phyloP scores from a whole-genome alignment of 148 eudicot genomes.

The Spergularia bocconei region DNA sequence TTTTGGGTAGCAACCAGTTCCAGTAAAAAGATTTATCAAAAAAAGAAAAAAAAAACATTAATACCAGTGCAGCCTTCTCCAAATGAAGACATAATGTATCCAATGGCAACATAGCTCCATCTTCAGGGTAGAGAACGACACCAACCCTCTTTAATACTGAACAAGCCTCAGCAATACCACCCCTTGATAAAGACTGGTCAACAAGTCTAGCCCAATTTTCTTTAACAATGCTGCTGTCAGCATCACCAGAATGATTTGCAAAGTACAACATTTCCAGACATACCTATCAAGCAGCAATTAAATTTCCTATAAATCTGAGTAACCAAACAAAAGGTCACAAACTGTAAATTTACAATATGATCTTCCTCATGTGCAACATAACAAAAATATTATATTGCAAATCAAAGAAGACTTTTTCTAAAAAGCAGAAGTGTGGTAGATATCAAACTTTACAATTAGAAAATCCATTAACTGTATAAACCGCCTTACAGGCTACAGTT shows the following conservation, averaged over 20 bases:
- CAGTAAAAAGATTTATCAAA: neutral
- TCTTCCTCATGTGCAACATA: neutral
- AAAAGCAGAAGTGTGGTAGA: neutral
- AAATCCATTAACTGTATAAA: neutral
- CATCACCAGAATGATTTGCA: conserved; percentile 92
- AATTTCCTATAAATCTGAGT: neutral
- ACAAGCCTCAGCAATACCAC: no score
- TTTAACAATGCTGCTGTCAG: conserved; percentile 80
- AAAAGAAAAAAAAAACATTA: conserved; percentile 8
- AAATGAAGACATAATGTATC: conserved; percentile 93
- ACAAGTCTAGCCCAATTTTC: conserved; percentile 98
- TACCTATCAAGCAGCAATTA: conserved; percentile 40
- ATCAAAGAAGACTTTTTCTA: neutral
- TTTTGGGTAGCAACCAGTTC: neutral
- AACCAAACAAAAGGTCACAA: neutral
- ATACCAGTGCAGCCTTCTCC: conserved; percentile 96
- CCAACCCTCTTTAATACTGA: no score
- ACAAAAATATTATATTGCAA: neutral
- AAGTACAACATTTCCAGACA: conserved; percentile 94
- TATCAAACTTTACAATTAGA: neutral
- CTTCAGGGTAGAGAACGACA: conserved; percentile 85
- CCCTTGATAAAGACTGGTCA: no score
- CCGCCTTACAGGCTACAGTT: neutral
- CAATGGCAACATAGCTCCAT: conserved; percentile 76
- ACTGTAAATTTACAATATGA: neutral